Evolutionary conservation across 306 rosid genomes (phyloP), one percentile per base, ranked within the genome.

Genomic region (Spatholobus suberectus): DNA sequence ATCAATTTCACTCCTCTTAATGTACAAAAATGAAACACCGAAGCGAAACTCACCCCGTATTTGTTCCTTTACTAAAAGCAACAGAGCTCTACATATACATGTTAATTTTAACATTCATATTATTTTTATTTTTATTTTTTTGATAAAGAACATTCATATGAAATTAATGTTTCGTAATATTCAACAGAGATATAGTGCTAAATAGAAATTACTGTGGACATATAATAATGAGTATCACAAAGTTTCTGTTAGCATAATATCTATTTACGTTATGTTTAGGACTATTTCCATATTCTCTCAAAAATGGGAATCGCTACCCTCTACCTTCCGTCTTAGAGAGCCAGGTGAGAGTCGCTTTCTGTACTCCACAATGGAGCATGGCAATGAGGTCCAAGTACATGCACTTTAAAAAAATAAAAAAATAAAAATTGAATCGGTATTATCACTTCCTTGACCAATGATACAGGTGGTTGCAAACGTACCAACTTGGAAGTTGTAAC

Each of bases 341-440:
- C 7, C 1, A 46, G 41, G 21, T 12, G 24, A 70, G 46, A 49
- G 47, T 49, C 78, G 8, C 47, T 76, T 59, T 27, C 40, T 41
- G 29, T 8, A 24, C 44, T 40, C 57, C 29, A 76, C 13, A 76
- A 10, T 59, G 80, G 57, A 76, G 32, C 59, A 40, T 26, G 29
- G 59, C 29, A 17, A 61, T 59, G 80, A 52, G 71, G 71, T 61
- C 51, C 20, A 59, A 59, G 71, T 59, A 52, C 71, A 76, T 59
- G 80, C 71, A 76, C 71, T 76, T 66, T 37, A 35, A 52, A 23
- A 26, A 61, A 13, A 5, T 3, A 3, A 9, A 32, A n/a, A 65
- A 35, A 49, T 40, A 44, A 63, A 7, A 15, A 15, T 63, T 20
- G 40, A 44, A 59, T 8, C 4, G 40, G 27, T 29, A 81, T 81